Percentiles rank a stretch among this genome's conserved stretches.
Evolutionary conservation across 768 basidiomycete species (phyloP).

Genomic region (Lactarius akahatsu): DNA sequence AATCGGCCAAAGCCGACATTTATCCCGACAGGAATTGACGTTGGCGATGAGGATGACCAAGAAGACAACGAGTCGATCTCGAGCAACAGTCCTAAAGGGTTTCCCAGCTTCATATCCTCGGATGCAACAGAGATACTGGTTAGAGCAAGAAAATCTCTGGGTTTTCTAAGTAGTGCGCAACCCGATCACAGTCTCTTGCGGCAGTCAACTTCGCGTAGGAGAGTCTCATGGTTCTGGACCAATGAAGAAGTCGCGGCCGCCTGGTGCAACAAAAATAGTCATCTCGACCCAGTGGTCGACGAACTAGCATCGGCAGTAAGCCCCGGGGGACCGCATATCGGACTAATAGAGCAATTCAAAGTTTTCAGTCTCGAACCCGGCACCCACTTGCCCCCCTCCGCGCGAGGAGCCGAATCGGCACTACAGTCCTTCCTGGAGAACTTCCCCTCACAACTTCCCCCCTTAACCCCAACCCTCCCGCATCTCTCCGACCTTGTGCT

Average conservation of each 20-base stretch:
- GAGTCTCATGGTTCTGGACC: constrained; percentile 66
- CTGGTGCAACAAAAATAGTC: constrained; percentile 37
- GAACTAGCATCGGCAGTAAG: background rate
- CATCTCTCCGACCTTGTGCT: constrained; percentile 65
- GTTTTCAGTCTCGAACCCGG: constrained; percentile 72
- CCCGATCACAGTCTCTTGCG: constrained; percentile 62
- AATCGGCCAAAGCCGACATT: constrained; percentile 15
- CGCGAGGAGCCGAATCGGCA: constrained; percentile 30
- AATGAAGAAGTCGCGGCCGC: constrained; percentile 49
- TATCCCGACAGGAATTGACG: constrained; percentile 33
- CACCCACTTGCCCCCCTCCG: constrained; percentile 34
- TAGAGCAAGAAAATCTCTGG: constrained; percentile 67
- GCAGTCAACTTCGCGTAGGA: constrained; percentile 23
- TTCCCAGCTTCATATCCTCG: constrained; percentile 64
- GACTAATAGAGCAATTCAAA: constrained; percentile 39
- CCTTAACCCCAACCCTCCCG: constrained; percentile 60
- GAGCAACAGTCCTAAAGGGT: constrained; percentile 38
- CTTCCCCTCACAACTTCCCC: constrained; percentile 61
- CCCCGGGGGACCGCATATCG: background rate
- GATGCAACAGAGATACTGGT: constrained; percentile 53
- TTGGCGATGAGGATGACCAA: constrained; percentile 42
- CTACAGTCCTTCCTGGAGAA: constrained; percentile 50
- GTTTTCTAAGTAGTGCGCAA: constrained; percentile 60
- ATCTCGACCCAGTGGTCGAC: constrained; percentile 2
- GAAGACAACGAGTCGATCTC: constrained; percentile 37